Conservation (phyloP, 176 grass and related monocot species). For the Oryza punctata region DNA sequence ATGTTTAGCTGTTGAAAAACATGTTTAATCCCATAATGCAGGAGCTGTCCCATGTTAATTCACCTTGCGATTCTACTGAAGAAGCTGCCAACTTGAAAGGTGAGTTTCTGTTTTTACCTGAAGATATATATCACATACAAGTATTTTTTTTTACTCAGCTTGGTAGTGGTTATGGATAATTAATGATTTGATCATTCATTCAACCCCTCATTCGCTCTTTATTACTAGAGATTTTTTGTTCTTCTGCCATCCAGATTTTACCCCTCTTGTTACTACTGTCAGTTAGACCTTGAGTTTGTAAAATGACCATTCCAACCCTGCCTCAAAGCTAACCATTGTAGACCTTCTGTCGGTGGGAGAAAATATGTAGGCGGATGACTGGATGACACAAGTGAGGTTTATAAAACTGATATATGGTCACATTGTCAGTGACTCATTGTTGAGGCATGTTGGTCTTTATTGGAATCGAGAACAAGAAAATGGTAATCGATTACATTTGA, state of each 20-base stretch:
- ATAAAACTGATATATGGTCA: not conserved
- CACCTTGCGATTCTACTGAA: slow-evolving; percentile 28
- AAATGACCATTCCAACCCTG: not conserved
- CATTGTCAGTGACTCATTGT: not conserved
- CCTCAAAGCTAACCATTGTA: not conserved
- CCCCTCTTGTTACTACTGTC: not conserved
- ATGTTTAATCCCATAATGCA: slow-evolving; percentile 36
- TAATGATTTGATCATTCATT: slow-evolving; percentile 28
- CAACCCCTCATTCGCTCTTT: not conserved
- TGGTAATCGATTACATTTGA: not conserved
- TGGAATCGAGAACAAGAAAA: not conserved
- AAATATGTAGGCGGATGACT: not conserved
- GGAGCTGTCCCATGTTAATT: slow-evolving; percentile 37
- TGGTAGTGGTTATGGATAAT: slow-evolving; percentile 12
- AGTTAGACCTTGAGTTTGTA: not conserved
- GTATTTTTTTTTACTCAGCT: not conserved
- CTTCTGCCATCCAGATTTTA: not conserved
- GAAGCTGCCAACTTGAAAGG: slow-evolving; percentile 44
- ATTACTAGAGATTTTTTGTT: not conserved
- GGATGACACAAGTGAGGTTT: not conserved
- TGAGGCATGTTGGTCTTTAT: not conserved
- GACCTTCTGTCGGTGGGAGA: not conserved
- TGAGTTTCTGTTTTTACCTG: slow-evolving; percentile 13
- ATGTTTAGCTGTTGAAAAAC: slow-evolving; percentile 27
- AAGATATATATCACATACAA: not conserved